Percentiles rank a stretch among this genome's conserved stretches.
phyloP scores from a whole-genome alignment of 768 basidiomycete species.

The Boletus reticulatus region DNA sequence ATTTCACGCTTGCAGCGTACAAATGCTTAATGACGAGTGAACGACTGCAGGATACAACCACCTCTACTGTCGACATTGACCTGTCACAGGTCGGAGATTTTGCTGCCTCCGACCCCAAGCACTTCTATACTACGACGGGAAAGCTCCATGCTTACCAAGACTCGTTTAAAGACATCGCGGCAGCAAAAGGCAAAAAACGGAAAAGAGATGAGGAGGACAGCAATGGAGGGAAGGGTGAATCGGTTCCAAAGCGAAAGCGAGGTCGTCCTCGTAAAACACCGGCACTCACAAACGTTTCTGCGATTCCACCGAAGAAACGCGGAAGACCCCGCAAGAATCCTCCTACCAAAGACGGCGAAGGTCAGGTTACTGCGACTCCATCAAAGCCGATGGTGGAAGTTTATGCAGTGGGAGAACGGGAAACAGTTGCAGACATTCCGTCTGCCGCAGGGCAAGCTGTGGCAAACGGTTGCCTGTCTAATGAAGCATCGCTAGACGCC shows the following conservation, averaged over 20 bases:
- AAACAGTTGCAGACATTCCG: not conserved
- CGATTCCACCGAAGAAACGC: conserved; percentile 31
- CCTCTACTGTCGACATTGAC: conserved; percentile 46
- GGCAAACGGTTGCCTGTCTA: not conserved
- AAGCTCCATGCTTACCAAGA: conserved; percentile 50
- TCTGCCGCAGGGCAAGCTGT: not conserved
- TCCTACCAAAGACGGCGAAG: not conserved
- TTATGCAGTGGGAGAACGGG: not conserved
- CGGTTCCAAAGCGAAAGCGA: conserved; percentile 40
- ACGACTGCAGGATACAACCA: conserved; percentile 52
- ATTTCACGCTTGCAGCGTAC: conserved; percentile 75
- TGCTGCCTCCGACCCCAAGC: conserved; percentile 35
- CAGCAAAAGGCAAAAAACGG: conserved; percentile 27
- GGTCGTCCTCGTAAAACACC: conserved; percentile 52
- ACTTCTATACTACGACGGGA: conserved; percentile 54
- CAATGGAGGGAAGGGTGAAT: conserved; percentile 18
- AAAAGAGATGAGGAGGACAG: conserved; percentile 28
- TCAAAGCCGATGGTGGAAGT: not conserved
- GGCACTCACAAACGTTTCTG: conserved; percentile 1
- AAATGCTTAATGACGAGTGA: conserved; percentile 59
- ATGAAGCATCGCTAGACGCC: not conserved
- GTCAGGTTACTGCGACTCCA: not conserved
- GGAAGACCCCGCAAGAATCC: conserved; percentile 34
- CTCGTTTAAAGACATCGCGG: conserved; percentile 38
- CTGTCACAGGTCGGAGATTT: conserved; percentile 56